Evolutionary conservation across 2,329 filamentous ascomycete species (phyloP).

Genomic region (Xenosphaeropsis pyriputrescens): DNA sequence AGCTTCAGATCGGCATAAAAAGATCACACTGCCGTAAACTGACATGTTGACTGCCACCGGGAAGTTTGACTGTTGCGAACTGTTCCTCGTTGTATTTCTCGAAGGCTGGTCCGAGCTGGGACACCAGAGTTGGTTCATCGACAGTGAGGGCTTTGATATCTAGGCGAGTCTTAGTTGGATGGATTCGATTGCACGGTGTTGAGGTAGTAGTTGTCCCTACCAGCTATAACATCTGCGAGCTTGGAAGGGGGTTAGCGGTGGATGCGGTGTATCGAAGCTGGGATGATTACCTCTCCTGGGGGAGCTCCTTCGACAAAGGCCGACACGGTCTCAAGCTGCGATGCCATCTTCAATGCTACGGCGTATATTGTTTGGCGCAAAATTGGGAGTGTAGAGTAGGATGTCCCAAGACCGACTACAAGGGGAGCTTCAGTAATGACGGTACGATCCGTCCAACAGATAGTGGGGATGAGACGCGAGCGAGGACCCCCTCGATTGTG

Average conservation of each 20-base stretch:
- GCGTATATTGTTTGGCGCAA: too few species aligned
- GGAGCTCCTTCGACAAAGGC: conserved; percentile 90
- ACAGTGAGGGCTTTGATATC: conserved; percentile 81
- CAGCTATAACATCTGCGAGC: conserved; percentile 79
- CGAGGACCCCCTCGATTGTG: too few species aligned
- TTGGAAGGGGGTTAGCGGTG: conserved; percentile 20
- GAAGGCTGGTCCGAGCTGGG: conserved; percentile 69
- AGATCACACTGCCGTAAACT: conserved; percentile 7
- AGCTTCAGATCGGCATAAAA: conserved; percentile 1
- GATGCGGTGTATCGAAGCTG: conserved; percentile 12
- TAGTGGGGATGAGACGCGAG: too few species aligned
- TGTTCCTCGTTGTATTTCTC: conserved; percentile 95
- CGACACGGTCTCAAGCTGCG: conserved; percentile 46
- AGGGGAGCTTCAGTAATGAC: too few species aligned
- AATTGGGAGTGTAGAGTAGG: too few species aligned
- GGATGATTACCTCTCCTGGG: conserved; percentile 67
- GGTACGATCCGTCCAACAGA: too few species aligned
- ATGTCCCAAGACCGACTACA: too few species aligned
- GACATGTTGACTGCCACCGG: conserved; percentile 69
- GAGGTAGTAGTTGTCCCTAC: conserved; percentile 29
- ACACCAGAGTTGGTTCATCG: conserved; percentile 50
- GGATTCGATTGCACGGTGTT: background rate
- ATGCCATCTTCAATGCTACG: conserved; percentile 1
- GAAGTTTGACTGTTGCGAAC: conserved; percentile 76
- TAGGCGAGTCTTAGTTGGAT: conserved; percentile 21